Conservation (phyloP, 2,329 filamentous ascomycete genomes). For the Akanthomyces muscarius region DNA sequence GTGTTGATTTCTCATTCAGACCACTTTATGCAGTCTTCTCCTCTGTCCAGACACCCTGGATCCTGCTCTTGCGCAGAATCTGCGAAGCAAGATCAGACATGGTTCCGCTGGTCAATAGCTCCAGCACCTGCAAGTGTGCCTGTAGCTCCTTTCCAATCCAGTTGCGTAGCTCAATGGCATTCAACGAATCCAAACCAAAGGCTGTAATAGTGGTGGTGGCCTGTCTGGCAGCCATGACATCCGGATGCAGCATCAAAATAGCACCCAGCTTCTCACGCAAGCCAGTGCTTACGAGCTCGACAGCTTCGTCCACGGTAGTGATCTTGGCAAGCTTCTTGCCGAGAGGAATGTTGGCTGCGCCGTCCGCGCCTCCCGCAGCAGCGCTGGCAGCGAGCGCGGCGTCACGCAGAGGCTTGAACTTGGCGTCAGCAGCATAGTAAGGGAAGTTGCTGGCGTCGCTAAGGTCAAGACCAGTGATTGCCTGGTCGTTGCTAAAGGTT, state of each 20-base stretch:
- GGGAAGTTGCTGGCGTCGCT: constrained; percentile 39
- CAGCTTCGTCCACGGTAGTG: constrained; percentile 21
- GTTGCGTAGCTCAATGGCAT: constrained; percentile 48
- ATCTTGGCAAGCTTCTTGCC: constrained; percentile 21
- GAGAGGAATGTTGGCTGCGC: constrained; percentile 18
- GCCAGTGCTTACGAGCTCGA: constrained; percentile 24
- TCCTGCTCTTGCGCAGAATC: constrained; percentile 26
- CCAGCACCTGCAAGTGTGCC: constrained; percentile 49
- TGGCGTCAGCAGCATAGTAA: constrained; percentile 53
- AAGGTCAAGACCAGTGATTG: constrained; percentile 52
- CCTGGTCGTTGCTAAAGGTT: constrained; percentile 43
- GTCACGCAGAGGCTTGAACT: constrained; percentile 47
- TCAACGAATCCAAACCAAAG: constrained; percentile 42
- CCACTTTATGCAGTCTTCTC: constrained; percentile 1
- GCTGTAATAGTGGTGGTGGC: constrained; percentile 24
- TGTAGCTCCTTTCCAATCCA: constrained; percentile 48
- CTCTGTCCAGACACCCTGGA: constrained; percentile 22
- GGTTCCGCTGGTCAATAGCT: constrained; percentile 46
- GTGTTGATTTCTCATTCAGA: neutral
- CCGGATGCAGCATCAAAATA: constrained; percentile 27
- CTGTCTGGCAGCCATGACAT: constrained; percentile 23
- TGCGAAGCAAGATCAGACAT: constrained; percentile 20
- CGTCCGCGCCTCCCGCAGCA: constrained; percentile 12
- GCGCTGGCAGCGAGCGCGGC: constrained; percentile 29
- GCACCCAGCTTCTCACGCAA: constrained; percentile 33